Conservation (phyloP, 148 eudicot species). For the Cornus kousa region DNA sequence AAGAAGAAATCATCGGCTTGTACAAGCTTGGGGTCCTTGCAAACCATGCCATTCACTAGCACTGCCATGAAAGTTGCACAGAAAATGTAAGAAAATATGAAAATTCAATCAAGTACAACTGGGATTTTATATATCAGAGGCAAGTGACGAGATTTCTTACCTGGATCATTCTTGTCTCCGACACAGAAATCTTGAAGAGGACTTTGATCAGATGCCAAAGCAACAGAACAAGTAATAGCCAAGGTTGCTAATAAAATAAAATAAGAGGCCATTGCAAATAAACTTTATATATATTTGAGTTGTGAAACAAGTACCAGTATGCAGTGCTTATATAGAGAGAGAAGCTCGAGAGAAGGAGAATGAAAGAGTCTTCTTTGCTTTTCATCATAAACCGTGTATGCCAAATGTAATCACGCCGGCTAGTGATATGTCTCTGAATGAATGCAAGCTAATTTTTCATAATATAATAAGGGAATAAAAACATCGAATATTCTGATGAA, state of each 20-base stretch:
- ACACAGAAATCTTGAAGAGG: slow-evolving; percentile 30
- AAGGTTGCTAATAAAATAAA: neutral
- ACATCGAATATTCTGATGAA: no score
- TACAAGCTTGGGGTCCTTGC: slow-evolving; percentile 9
- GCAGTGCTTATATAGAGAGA: no score
- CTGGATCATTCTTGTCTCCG: slow-evolving; percentile 7
- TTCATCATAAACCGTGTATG: no score
- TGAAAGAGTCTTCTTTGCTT: no score
- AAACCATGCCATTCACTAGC: slow-evolving; percentile 8
- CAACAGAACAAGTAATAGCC: slow-evolving; percentile 12
- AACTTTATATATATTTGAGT: no score
- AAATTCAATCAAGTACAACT: neutral
- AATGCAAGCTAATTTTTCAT: no score
- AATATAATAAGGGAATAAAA: no score
- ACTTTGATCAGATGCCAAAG: slow-evolving; percentile 15
- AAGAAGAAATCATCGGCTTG: slow-evolving; percentile 15
- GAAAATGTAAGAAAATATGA: neutral
- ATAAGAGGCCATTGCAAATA: neutral
- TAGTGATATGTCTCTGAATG: no score
- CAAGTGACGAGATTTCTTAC: neutral
- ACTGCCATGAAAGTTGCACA: neutral
- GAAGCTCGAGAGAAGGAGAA: no score
- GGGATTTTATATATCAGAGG: neutral
- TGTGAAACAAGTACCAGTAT: no score
- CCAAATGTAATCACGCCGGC: no score